These are phyloP conservation scores for Torulaspora franciscae DNA, from an alignment of 805 yeast species.

Conservation along the genomic window DNA sequence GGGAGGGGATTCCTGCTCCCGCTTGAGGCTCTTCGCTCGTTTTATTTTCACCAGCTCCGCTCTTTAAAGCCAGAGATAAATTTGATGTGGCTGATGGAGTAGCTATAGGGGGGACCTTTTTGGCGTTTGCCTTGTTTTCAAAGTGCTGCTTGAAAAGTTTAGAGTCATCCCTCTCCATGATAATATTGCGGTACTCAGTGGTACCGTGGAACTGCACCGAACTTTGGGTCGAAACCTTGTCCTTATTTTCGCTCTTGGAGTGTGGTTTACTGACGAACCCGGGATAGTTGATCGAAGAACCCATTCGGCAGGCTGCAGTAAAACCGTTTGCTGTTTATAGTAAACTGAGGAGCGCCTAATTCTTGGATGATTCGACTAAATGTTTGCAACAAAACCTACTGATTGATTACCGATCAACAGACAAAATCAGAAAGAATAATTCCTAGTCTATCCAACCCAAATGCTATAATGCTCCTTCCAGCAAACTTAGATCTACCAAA, in stretches of 20 bases:
- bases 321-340: not conserved
- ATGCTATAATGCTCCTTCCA: no score
- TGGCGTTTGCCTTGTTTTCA: conserved; percentile 9
- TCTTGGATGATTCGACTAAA: no score
- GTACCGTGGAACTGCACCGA: not conserved
- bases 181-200: not conserved
- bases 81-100: conserved; percentile 18
- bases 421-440: no score
- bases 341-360: no score
- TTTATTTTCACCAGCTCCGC: conserved; percentile 1
- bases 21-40: conserved; percentile 3
- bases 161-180: conserved; percentile 8
- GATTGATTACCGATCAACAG: no score
- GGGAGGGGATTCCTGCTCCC: conserved; percentile 11
- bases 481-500: no score
- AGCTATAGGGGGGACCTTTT: conserved; percentile 1
- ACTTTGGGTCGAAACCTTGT: not conserved
- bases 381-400: no score
- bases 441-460: no score
- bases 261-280: conserved; percentile 16
- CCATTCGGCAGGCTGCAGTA: conserved; percentile 7
- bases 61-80: conserved; percentile 26
- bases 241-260: conserved; percentile 3
- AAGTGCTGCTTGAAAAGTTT: conserved; percentile 12
- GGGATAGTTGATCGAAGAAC: conserved; percentile 22